Conservation (phyloP, 2,329 filamentous ascomycete species). For the Peltaster fructicola region DNA sequence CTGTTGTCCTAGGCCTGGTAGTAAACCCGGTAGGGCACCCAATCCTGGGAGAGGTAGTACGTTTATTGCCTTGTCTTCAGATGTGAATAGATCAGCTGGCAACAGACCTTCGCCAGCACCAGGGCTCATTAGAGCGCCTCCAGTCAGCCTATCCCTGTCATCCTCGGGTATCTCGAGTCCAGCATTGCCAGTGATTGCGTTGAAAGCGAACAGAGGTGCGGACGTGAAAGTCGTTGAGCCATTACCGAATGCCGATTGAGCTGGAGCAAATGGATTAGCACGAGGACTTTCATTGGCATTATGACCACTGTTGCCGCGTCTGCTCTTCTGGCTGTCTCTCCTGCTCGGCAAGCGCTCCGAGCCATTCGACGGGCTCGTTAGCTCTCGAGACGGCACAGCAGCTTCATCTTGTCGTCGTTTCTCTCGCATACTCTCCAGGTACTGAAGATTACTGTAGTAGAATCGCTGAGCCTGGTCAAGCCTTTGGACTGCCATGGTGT, state of each 20-base stretch:
- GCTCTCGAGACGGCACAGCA: constrained; percentile 10
- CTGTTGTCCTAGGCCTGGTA: constrained; percentile 13
- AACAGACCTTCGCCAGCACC: constrained; percentile 52
- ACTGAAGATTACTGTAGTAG: constrained; percentile 27
- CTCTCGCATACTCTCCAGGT: constrained; percentile 13
- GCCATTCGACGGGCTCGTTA: constrained; percentile 9
- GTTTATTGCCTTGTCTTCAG: constrained; percentile 13
- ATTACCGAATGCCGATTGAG: constrained; percentile 4
- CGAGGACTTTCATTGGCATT: constrained; percentile 14
- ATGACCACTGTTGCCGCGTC: constrained; percentile 20
- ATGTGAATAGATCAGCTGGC: constrained; percentile 42
- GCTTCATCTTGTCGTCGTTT: constrained; percentile 16
- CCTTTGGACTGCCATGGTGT: constrained; percentile 13
- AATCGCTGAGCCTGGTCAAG: constrained; percentile 17
- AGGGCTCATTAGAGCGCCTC: constrained; percentile 56
- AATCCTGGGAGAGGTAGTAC: constrained; percentile 16
- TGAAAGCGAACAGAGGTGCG: constrained; percentile 36
- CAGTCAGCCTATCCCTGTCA: constrained; percentile 42
- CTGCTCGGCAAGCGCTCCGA: constrained; percentile 12
- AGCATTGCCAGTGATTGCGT: constrained; percentile 28
- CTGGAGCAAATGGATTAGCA: constrained; percentile 9
- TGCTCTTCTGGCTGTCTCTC: constrained; percentile 23
- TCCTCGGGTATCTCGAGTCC: constrained; percentile 38
- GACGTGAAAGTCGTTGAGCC: constrained; percentile 13
- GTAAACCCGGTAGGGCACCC: constrained; percentile 22